A percentile compares a stretch with the other conserved stretches of the same genome.
These are phyloP conservation scores for Crepidotus variabilis DNA, from an alignment of 768 basidiomycete genomes.

Conservation along the genomic window DNA sequence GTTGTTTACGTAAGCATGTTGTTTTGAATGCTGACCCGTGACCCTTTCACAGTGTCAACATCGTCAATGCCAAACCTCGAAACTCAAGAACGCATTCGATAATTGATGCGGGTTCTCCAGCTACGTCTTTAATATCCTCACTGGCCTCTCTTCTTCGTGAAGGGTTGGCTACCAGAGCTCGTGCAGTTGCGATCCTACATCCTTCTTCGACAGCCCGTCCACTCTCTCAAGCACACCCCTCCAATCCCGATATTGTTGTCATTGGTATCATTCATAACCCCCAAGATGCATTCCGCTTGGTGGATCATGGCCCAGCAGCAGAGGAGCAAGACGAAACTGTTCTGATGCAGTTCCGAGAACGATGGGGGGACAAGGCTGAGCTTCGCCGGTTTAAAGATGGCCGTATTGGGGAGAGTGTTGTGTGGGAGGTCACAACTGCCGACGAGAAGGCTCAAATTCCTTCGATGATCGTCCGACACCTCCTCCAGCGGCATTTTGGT, in stretches of 20 bases:
- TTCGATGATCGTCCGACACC: slow-evolving; percentile 63
- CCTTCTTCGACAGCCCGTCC: slow-evolving; percentile 41
- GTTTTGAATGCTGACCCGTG: slow-evolving; percentile 3
- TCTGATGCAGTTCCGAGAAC: slow-evolving; percentile 62
- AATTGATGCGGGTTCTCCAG: slow-evolving; percentile 59
- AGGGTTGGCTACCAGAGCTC: slow-evolving; percentile 73
- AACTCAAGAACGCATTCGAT: slow-evolving; percentile 39
- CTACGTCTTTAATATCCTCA: slow-evolving; percentile 50
- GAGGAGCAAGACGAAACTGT: slow-evolving; percentile 51
- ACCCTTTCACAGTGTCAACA: slow-evolving; percentile 43
- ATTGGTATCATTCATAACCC: slow-evolving; percentile 78
- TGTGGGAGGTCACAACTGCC: slow-evolving; percentile 83
- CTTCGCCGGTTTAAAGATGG: slow-evolving; percentile 96
- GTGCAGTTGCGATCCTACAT: slow-evolving; percentile 60
- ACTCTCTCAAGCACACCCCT: slow-evolving; percentile 52
- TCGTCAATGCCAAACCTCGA: slow-evolving; percentile 44
- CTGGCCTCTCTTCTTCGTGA: slow-evolving; percentile 48
- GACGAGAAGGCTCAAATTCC: slow-evolving; percentile 84
- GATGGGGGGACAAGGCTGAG: slow-evolving; percentile 94
- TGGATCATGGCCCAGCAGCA: slow-evolving; percentile 88
- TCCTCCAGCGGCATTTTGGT: slow-evolving; percentile 77
- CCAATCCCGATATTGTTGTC: slow-evolving; percentile 45
- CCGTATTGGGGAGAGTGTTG: slow-evolving; percentile 88
- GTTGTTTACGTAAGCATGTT: too few species aligned
- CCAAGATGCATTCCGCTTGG: slow-evolving; percentile 72